Evolutionary conservation across 1,284 basidiomycete genomes (phyloP), one percentile per base, ranked within the genome.

Genomic region (Cutaneotrichosporon cyanovorans): DNA sequence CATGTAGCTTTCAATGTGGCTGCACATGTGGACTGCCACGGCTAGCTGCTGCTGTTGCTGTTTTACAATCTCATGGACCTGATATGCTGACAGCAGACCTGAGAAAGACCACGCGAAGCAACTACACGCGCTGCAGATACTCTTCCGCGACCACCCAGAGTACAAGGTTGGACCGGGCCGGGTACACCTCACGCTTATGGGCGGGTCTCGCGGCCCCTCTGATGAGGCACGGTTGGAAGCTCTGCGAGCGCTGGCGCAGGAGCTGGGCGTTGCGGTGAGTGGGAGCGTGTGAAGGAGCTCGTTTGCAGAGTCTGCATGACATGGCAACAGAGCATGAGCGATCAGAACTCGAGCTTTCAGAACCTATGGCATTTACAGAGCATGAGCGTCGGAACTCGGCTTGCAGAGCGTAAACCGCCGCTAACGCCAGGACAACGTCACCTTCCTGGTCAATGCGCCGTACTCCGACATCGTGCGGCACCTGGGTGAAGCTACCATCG

Each of bases 91-190:
- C 23, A 9, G 10, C 36, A 65, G 65, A 39, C 93, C 95, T 1
- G 93, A 99, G 70, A 99, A 99, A 69, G 89, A 96, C 58, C 92
- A 98, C 46, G 73, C 78, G 0, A 78, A 80, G 8, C 95, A 98
- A 65, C 71, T 98, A 7, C 73, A 72, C 21, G 80, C 90, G 0
- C 80, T 96, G 50, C 70, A 76, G 5, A 69, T 73, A 15, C 74
- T 96, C 9, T 71, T 88, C 22, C 66, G 75, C 39, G 55, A 60
- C 1, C 74, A 86, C 56, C 82, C 87, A 0, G 77, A 84, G 53
- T 80, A 66, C 40, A 37, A 48, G 19, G 42, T 53, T 4, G 61
- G 61, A 5, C 25, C 40, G 7, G 37, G 55, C 34, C 38, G 41
- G 28, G 42, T 72, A 55, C 35, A 36, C 25, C 35, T 68, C 60